phyloP scores from a whole-genome alignment of 805 yeast species.

The Yarrowia phangngaensis region DNA sequence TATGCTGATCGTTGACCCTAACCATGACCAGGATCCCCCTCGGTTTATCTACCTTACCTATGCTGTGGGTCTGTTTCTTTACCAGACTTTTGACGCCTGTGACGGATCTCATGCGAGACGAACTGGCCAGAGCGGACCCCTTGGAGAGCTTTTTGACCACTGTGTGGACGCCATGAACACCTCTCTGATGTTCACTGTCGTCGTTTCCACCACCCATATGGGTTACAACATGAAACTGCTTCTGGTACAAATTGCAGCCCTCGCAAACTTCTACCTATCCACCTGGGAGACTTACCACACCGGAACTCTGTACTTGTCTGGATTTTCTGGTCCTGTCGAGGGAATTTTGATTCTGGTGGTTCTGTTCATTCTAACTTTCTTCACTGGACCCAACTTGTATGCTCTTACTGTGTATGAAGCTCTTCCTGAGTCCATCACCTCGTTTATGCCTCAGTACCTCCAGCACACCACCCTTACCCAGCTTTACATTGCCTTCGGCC shows the following conservation, averaged over 20 bases:
- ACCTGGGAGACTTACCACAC: slow-evolving; percentile 98
- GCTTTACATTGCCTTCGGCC: slow-evolving; percentile 51
- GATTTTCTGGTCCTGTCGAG: slow-evolving; percentile 91
- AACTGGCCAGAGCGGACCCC: slow-evolving; percentile 91
- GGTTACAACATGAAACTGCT: slow-evolving; percentile 61
- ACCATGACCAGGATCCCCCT: slow-evolving; percentile 57
- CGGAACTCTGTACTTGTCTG: slow-evolving; percentile 70
- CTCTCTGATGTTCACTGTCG: slow-evolving; percentile 63
- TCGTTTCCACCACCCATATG: slow-evolving; percentile 64
- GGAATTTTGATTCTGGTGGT: slow-evolving; percentile 67
- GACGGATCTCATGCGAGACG: slow-evolving; percentile 95
- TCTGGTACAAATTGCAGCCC: slow-evolving; percentile 36
- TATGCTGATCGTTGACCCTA: slow-evolving; percentile 71
- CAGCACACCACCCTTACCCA: slow-evolving; percentile 37
- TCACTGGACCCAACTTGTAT: slow-evolving; percentile 71
- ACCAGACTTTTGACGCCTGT: slow-evolving; percentile 94
- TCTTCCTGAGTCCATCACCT: background rate
- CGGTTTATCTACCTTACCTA: slow-evolving; percentile 71
- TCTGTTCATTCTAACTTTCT: slow-evolving; percentile 59
- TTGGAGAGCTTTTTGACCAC: slow-evolving; percentile 93
- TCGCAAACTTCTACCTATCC: slow-evolving; percentile 70
- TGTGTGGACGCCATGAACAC: slow-evolving; percentile 69
- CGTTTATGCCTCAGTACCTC: background rate
- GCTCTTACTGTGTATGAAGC: slow-evolving; percentile 42
- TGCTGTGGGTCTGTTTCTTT: slow-evolving; percentile 79